Evolutionary conservation across 1,284 basidiomycete genomes (phyloP).

Genomic region (Schizophyllum commune): DNA sequence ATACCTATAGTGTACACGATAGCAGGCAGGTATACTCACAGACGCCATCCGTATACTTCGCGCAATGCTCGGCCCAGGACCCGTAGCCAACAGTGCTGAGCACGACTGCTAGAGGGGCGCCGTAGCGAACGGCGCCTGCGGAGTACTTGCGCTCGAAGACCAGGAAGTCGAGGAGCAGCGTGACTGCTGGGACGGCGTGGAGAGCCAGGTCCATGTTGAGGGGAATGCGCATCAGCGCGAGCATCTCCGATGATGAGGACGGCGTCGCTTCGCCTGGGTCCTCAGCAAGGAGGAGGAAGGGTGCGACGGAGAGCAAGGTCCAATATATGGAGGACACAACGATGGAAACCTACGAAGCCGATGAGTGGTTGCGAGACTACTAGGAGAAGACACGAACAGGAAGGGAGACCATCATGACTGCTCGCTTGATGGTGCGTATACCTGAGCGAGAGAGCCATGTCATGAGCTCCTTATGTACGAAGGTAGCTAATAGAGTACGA

Average conservation of each 20-base stretch:
- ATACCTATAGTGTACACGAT: not conserved
- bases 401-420: constrained; percentile 51
- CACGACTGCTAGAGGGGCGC: constrained; percentile 37
- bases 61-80: constrained; percentile 65
- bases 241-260: constrained; percentile 15
- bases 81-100: constrained; percentile 47
- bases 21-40: constrained; percentile 39
- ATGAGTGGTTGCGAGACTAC: constrained; percentile 1
- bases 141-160: constrained; percentile 57
- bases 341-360: constrained; percentile 42
- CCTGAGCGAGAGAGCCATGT: constrained; percentile 19
- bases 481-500: constrained; percentile 14
- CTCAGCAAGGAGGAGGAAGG: constrained; percentile 41
- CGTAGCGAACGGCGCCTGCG: constrained; percentile 31
- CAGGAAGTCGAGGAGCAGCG: constrained; percentile 65
- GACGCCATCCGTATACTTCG: constrained; percentile 48
- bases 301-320: constrained; percentile 46
- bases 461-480: not conserved
- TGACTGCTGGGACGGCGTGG: constrained; percentile 56
- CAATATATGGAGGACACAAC: constrained; percentile 72
- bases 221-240: constrained; percentile 42
- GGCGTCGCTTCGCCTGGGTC: not conserved
- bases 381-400: constrained; percentile 33
- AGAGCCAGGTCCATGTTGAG: constrained; percentile 57
- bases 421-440: constrained; percentile 41